Base-by-base conservation (phyloP, 2,329 filamentous ascomycete species). In the Sporothrix brasiliensis region DNA sequence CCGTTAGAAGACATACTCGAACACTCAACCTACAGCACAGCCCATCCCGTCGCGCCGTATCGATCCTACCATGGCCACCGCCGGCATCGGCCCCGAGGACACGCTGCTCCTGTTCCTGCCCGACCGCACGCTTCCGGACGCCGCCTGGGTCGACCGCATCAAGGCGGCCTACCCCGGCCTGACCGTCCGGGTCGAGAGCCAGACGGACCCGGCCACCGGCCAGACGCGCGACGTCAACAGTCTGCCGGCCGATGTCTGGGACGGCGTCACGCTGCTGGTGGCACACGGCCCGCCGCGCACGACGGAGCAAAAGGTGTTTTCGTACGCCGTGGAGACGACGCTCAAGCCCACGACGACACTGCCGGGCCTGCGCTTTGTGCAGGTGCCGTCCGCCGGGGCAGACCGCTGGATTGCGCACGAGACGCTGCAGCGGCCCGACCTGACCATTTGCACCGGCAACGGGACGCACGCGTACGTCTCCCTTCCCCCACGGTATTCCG, bases 361-460 rank as follows among this genome's bases (percentile, higher is more conserved):
- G 47, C 74, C 76, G 10, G 76, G 78, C 2, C 76, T 84, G 30
- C 79, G 81, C 60, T 83, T 80, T 70, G 79, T 85, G n/a, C 83
- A 85, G 76, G 73, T 83, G 34, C 75, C 77, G 0, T 82, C 80
- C 0, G 80, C 83, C 1, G 83, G 83, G 1, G 80, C 80, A 0
- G 82, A 85, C 72, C 74, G 74, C 50, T 84, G 83, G 81, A 70
- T 78, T 4, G 74, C 74, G 0, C 77, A 81, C 67, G 74, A 74
- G 11, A 72, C 75, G 30, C 84, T 79, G 73, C 70, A 75, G 63
- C 76, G 81, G 44, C 75, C 76, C 0, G 71, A 78, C 1, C 77
- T 83, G 3, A 69, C 76, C 0, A 82, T 84, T 63, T 80, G 79
- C 74, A 81, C 79, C 10, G 76, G 78, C 0, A 83, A 81, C 69